Conservation (phyloP, 2,329 filamentous ascomycete genomes). For the Aspergillus phoenicis region DNA sequence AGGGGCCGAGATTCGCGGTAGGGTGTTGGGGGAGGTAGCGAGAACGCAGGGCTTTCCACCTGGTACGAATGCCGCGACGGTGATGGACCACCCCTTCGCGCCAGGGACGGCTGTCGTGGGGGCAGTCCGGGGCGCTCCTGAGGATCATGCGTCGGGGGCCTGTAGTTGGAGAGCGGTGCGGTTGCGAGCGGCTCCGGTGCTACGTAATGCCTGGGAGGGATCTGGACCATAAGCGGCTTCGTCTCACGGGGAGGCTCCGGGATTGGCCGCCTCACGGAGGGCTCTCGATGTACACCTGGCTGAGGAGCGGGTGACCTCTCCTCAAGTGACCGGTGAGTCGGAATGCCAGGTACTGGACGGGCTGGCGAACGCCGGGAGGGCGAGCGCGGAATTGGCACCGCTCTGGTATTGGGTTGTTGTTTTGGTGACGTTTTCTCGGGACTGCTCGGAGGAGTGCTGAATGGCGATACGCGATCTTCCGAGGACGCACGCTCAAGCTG, state of each 20-base stretch:
- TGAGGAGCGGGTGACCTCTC: conserved; percentile 29
- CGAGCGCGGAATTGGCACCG: conserved; percentile 20
- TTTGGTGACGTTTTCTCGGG: conserved; percentile 58
- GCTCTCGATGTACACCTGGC: conserved; percentile 26
- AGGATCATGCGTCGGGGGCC: conserved; percentile 29
- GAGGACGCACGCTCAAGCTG: conserved; percentile 28
- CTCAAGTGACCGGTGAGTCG: conserved; percentile 31
- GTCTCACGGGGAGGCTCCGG: conserved; percentile 31
- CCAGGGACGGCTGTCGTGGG: conserved; percentile 37
- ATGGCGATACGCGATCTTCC: conserved; percentile 68
- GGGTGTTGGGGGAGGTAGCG: conserved; percentile 11
- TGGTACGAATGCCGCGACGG: conserved; percentile 23
- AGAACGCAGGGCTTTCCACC: conserved; percentile 5
- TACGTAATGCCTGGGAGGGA: conserved; percentile 29
- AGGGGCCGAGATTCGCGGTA: conserved; percentile 19
- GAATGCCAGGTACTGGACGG: conserved; percentile 31
- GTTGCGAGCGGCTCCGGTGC: conserved; percentile 24
- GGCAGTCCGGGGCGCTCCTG: conserved; percentile 55
- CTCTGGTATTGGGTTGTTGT: conserved; percentile 18
- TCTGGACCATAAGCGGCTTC: conserved; percentile 38
- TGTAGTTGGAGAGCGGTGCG: conserved; percentile 43
- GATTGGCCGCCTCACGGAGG: conserved; percentile 31
- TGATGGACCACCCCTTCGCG: conserved; percentile 26
- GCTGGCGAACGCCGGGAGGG: conserved; percentile 23
- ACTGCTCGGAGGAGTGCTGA: conserved; percentile 81